Evolutionary conservation across 306 rosid species (phyloP), one percentile per base, ranked within the genome.

Genomic region (Vigna mungo): DNA sequence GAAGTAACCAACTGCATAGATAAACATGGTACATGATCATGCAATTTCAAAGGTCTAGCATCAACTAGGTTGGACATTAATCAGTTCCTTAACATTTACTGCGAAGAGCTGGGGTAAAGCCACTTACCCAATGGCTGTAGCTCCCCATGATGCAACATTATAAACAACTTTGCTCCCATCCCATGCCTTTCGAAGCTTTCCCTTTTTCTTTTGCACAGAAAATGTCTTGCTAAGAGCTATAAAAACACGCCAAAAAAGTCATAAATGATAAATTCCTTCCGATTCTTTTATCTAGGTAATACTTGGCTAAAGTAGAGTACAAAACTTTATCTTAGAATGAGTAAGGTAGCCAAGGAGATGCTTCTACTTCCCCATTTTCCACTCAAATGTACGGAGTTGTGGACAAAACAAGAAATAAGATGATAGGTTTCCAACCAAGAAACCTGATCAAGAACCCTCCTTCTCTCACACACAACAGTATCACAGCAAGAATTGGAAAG

Each of bases 121-220:
- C 39, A 59, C 88, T 83, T 86, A 95, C 98, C 98, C 98, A 15
- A 95, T 85, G 25, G 96, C 98, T 63, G 98, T 95, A 59, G 98
- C 97, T 27, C 98, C 97, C 98, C 98, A 92, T 21, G 98, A 95
- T 41, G 98, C 98, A 68, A 92, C 98, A 52, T 90, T 95, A 83
- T 95, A 95, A 59, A 95, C 82, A 82, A 92, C 97, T 87, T 89
- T 89, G 89, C 97, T 95, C 83, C 98, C 98, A 84, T 89, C 98
- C 97, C 97, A 95, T 9, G 96, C 97, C 86, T 89, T 95, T 52
- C 84, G 92, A 85, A 95, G 97, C 88, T 95, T 92, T 47, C 97
- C 98, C 78, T 90, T 95, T 77, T 86, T 92, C 86, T 89, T 95
- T 83, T 89, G 89, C 80, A 87, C 91, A 2, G 97, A 89, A 81